Evolutionary conservation across 75 land plant species (phyloP).

Genomic region (Sequoiadendron giganteum): DNA sequence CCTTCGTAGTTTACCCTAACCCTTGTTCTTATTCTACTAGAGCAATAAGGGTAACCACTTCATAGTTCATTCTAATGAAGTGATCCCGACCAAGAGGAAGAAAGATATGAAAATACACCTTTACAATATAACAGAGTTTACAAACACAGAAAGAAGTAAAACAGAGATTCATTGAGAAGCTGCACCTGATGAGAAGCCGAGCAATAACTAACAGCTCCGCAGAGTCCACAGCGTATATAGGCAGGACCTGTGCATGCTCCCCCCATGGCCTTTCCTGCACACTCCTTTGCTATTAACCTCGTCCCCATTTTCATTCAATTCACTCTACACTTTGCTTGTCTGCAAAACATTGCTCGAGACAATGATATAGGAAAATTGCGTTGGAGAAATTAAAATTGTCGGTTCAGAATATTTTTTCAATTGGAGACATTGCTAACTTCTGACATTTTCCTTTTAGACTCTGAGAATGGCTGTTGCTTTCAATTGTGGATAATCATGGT

Average conservation of each 20-base stretch:
- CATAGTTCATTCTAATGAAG: neutral
- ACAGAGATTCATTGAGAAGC: neutral
- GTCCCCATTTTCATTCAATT: neutral
- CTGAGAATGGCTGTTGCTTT: no score
- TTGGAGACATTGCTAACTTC: no score
- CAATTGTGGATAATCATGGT: no score
- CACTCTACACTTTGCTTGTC: neutral
- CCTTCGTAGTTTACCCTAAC: neutral
- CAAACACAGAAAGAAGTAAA: neutral
- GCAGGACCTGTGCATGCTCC: conserved; percentile 34
- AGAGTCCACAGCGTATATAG: conserved; percentile 56
- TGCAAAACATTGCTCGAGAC: neutral
- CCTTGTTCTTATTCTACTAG: neutral
- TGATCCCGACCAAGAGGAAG: neutral
- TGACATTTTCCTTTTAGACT: no score
- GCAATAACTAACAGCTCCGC: conserved; percentile 80
- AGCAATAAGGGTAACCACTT: neutral
- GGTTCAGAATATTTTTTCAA: neutral
- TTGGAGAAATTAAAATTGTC: neutral
- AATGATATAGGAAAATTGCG: neutral
- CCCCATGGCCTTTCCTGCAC: conserved; percentile 41
- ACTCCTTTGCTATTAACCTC: conserved; percentile 31
- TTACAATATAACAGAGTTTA: neutral
- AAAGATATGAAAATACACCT: neutral
- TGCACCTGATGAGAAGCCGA: conserved; percentile 69